phyloP scores from a whole-genome alignment of 2,329 filamentous ascomycete genomes.

The Dothistroma septosporum region DNA sequence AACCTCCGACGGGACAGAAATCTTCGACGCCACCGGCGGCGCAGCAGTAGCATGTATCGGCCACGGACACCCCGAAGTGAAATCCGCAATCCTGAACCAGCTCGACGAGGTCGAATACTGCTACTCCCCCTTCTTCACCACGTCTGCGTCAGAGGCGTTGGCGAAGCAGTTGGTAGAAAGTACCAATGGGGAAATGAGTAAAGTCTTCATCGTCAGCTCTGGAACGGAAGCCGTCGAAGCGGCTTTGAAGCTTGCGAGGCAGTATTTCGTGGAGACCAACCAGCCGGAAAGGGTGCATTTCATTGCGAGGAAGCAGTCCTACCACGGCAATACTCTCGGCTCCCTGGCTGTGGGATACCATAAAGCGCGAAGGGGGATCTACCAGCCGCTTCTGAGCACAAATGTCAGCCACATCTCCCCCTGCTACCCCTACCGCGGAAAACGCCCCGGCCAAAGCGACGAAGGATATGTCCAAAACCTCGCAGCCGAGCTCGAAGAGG shows the following conservation, averaged over 20 bases:
- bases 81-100: conserved; percentile 56
- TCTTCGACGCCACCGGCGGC: conserved; percentile 69
- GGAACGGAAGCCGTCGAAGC: conserved; percentile 45
- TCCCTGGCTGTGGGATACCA: conserved; percentile 42
- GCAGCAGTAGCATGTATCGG: conserved; percentile 68
- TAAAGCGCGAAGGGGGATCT: conserved; percentile 34
- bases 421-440: conserved; percentile 38
- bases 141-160: conserved; percentile 50
- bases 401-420: conserved; percentile 29
- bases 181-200: conserved; percentile 49
- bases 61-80: conserved; percentile 49
- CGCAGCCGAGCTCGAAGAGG: conserved; percentile 45
- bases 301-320: conserved; percentile 45
- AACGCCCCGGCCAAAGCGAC: conserved; percentile 36
- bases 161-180: conserved; percentile 45
- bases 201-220: conserved; percentile 54
- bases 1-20: conserved; percentile 49
- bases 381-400: conserved; percentile 31
- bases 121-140: conserved; percentile 55
- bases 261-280: conserved; percentile 46
- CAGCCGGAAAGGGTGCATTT: conserved; percentile 40
- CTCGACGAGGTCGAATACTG: conserved; percentile 56
- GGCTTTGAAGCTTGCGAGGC: conserved; percentile 47
- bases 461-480: conserved; percentile 42
- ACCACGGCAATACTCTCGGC: conserved; percentile 51